A percentile compares a stretch with the other conserved stretches of the same genome.
Conservation (phyloP, 345 rosid genomes). For the Erodium maritimum region DNA sequence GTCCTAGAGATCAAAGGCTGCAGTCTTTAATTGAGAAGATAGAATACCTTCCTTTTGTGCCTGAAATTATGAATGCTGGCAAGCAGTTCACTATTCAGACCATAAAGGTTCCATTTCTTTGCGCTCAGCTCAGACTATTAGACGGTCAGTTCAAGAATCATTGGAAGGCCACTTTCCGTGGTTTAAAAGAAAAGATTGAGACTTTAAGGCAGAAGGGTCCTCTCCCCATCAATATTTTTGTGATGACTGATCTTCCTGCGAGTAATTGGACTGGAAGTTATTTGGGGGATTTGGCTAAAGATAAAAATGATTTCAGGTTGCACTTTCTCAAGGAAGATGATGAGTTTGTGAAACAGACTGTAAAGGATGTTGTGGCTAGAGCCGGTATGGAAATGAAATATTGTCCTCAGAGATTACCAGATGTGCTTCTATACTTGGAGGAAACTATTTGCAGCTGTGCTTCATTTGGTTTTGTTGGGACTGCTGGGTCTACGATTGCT, state of each 20-base stretch:
- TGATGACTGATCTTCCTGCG: conserved; percentile 90
- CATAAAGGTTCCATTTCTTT: conserved; percentile 61
- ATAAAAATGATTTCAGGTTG: conserved; percentile 40
- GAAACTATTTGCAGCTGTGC: conserved; percentile 89
- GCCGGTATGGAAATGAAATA: conserved; percentile 19
- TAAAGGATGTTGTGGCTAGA: conserved; percentile 24
- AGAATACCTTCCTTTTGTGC: conserved; percentile 63
- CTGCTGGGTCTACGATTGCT: conserved; percentile 87
- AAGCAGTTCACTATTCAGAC: conserved; percentile 42
- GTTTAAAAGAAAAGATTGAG: conserved; percentile 54
- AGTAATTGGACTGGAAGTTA: conserved; percentile 73
- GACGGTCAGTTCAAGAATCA: conserved; percentile 98
- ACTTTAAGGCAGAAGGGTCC: conserved; percentile 30
- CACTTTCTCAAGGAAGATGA: conserved; percentile 46
- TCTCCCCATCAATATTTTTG: conserved; percentile 40
- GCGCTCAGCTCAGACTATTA: conserved; percentile 80
- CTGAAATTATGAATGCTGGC: conserved; percentile 50
- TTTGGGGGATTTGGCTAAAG: conserved; percentile 56
- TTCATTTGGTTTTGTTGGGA: conserved; percentile 86
- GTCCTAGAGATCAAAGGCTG: conserved; percentile 31
- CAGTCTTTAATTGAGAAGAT: conserved; percentile 48
- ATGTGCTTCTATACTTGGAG: conserved; percentile 61
- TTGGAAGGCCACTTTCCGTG: conserved; percentile 50
- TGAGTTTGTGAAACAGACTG: conserved; percentile 36
- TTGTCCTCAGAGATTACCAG: conserved; percentile 32